Percentiles rank a stretch among this genome's conserved stretches.
Conservation (phyloP, 805 yeast genomes). For the Clavispora santaluciae region DNA sequence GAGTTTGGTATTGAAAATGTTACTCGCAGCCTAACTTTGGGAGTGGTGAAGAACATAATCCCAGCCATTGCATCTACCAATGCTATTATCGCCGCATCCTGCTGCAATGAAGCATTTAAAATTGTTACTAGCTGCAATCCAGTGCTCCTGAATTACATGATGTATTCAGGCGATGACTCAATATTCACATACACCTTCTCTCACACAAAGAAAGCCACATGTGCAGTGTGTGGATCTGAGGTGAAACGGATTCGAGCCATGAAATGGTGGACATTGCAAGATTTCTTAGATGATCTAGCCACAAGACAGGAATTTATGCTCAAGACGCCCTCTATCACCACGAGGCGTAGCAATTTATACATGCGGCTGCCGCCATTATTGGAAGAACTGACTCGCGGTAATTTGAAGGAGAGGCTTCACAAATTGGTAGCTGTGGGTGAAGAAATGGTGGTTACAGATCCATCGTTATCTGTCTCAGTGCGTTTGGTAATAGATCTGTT, state of each 20-base stretch:
- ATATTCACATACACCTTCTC: conserved; percentile 70
- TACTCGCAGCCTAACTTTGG: conserved; percentile 65
- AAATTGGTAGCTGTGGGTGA: conserved; percentile 40
- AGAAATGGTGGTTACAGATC: conserved; percentile 52
- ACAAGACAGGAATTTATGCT: conserved; percentile 27
- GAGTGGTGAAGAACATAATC: conserved; percentile 85
- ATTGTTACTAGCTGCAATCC: conserved; percentile 69
- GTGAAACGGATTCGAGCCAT: conserved; percentile 22
- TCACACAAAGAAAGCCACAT: conserved; percentile 54
- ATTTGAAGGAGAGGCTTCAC: conserved; percentile 30
- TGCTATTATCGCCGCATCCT: conserved; percentile 84
- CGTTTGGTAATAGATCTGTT: conserved; percentile 15
- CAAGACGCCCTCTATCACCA: conserved; percentile 43
- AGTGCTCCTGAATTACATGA: conserved; percentile 69
- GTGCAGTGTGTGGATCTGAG: conserved; percentile 70
- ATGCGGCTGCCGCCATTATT: conserved; percentile 44
- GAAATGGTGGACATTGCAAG: conserved; percentile 23
- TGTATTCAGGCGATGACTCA: conserved; percentile 80
- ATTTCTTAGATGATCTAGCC: conserved; percentile 39
- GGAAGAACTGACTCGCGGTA: conserved; percentile 42
- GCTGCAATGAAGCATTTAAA: conserved; percentile 83
- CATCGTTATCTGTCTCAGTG: conserved; percentile 43
- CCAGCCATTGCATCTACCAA: conserved; percentile 95
- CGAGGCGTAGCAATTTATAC: conserved; percentile 37
- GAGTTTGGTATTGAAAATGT: conserved; percentile 71